Evolutionary conservation across 441 rosid genomes (phyloP), one percentile per base, ranked within the genome.

Genomic region (Pelargonium australe): DNA sequence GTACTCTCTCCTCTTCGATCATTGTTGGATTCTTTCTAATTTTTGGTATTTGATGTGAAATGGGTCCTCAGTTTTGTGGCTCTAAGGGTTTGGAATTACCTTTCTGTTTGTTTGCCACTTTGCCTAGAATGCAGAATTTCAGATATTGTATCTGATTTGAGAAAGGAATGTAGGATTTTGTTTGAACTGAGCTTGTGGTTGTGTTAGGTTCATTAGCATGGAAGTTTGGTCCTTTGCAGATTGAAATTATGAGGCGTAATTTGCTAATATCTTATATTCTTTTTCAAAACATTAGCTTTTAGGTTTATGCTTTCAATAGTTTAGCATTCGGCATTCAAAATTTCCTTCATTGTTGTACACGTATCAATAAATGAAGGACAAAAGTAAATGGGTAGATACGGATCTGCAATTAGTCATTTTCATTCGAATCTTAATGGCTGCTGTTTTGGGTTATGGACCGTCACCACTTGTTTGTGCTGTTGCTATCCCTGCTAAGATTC

Each of bases 1-100:
- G 31, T 81, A 64, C 60, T 76, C 73, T 72, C 67, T 72, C 17
- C 16, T 51, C 64, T 41, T 20, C 69, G 69, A 61, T 49, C 11
- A 63, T 60, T 66, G 10, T 23, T 65, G 49, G 65, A 61, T 68
- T 68, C 47, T 47, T 75, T 64, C 8, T 72, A 13, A 60, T 62
- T 75, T 62, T 55, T 31, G 49, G 43, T 66, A 65, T 70, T 64
- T 74, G 4, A 13, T 62, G 34, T 72, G 47, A 68, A 60, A 37
- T 67, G 66, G 73, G 63, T 73, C 63, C 16, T 58, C 28, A 51
- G 6, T 34, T 34, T 34, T 34, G 37, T 37, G 41, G 7, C 41
- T 40, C 44, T 37, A 73, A 37, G 41, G 63, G 68, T 40, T 72
- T 70, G 68, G 16, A 63, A 9, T 60, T 31, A 66, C 47, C 16